Percentiles rank a stretch among this genome's conserved stretches.
phyloP scores from a whole-genome alignment of 495 filamentous ascomycete genomes.

The Trichoderma reesei region DNA sequence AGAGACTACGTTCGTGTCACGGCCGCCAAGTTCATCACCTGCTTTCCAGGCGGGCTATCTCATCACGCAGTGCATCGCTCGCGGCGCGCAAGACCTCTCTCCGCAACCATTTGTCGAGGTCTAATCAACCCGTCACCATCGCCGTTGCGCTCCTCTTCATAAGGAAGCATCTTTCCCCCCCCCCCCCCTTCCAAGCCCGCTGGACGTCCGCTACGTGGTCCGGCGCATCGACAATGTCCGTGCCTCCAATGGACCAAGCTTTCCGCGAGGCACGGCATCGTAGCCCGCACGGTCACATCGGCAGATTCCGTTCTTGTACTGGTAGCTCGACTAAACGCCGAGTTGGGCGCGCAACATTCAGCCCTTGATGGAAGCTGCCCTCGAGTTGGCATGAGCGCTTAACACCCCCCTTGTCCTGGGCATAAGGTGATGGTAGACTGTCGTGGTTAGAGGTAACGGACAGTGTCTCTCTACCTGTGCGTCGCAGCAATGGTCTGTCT shows the following conservation, averaged over 20 bases:
- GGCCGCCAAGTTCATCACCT: too few species aligned
- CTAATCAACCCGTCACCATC: background rate
- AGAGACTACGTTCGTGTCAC: too few species aligned
- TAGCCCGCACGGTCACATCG: background rate
- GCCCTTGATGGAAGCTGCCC: background rate
- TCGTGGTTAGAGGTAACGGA: background rate
- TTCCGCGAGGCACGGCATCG: background rate
- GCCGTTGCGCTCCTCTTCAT: background rate
- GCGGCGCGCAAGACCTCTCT: constrained; percentile 4
- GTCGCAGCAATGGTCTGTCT: background rate
- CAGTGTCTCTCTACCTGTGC: background rate
- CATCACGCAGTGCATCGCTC: constrained; percentile 11
- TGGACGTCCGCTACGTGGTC: background rate
- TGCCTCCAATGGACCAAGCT: background rate
- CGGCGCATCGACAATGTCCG: too few species aligned
- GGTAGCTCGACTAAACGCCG: background rate
- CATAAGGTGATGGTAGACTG: background rate
- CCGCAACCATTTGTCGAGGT: background rate
- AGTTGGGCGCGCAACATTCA: background rate
- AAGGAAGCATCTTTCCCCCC: background rate
- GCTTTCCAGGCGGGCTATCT: constrained; percentile 12
- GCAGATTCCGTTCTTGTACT: background rate
- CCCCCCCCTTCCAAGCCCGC: background rate
- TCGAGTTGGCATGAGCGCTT: background rate
- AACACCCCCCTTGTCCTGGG: background rate